Evolutionary conservation across 371 early-diverging fungal genomes (phyloP).

Genomic region (Mucor racemosus): DNA sequence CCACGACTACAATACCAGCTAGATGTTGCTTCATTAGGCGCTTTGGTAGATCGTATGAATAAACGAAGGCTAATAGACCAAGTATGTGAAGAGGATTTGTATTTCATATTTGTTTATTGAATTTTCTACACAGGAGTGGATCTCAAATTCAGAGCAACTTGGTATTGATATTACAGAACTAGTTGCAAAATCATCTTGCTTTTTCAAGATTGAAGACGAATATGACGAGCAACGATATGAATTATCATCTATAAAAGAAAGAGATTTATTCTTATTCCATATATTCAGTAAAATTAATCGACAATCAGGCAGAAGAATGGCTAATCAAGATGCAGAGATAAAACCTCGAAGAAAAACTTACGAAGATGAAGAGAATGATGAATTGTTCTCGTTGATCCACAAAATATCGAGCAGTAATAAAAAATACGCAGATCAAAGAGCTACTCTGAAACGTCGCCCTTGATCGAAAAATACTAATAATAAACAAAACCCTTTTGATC

Average conservation of each 20-base stretch:
- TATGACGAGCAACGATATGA: slow-evolving; percentile 10
- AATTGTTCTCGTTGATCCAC: slow-evolving; percentile 5
- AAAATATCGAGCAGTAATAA: background rate
- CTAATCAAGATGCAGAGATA: slow-evolving; percentile 13
- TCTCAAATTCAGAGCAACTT: slow-evolving; percentile 13
- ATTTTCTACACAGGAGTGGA: slow-evolving; percentile 1
- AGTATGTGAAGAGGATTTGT: slow-evolving; percentile 13
- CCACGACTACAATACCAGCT: slow-evolving; percentile 26
- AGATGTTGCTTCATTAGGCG: slow-evolving; percentile 23
- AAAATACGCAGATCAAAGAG: slow-evolving; percentile 9
- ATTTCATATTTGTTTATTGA: background rate
- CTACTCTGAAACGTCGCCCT: background rate
- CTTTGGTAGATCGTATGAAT: slow-evolving; percentile 28
- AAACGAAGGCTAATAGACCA: slow-evolving; percentile 34
- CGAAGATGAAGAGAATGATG: slow-evolving; percentile 6
- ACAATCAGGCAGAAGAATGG: slow-evolving; percentile 13
- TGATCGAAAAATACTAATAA: background rate
- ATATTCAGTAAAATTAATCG: slow-evolving; percentile 12
- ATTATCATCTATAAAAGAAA: slow-evolving; percentile 11
- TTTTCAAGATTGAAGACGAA: background rate
- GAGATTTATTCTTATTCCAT: slow-evolving; percentile 12
- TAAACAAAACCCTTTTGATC: background rate
- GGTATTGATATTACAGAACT: slow-evolving; percentile 6
- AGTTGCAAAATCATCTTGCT: slow-evolving; percentile 15
- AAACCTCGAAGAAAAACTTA: slow-evolving; percentile 6